Evolutionary conservation across 2,329 filamentous ascomycete genomes (phyloP), one percentile per base, ranked within the genome.

Genomic region (Tolypocladium endophyticum): DNA sequence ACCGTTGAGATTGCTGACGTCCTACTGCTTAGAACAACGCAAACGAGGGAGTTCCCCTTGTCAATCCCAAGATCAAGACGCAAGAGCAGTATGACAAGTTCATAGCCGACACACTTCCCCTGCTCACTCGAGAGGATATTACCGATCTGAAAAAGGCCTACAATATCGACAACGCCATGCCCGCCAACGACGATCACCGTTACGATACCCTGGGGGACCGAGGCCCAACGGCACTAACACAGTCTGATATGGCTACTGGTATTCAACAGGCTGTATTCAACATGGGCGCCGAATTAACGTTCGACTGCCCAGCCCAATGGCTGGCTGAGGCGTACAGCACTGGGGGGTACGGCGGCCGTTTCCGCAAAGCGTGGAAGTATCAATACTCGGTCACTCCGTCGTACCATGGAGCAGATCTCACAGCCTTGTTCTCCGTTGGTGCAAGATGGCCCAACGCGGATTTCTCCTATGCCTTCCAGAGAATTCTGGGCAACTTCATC

Each of bases 291-390:
- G 82, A 86, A 67, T 73, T 77, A 1, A 80, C 79, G 2, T 84
- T 84, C 61, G 73, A 79, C 52, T 85, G 83, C 65, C 78, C 81
- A 0, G 76, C 78, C 0, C 83, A 84, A 68, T 84, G 81, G 81
- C 69, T 84, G 59, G 76, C 77, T 2, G 72, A 77, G 41, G 79
- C 79, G 3, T 84, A 75, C 61, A 65, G 71, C 57, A 54, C 77
- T 2, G 72, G 77, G 41, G 79, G 78, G 3, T 84, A 75, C 61
- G 65, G 71, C 57, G 53, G 62, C 12, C 63, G 63, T 18, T 65
- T 59, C 18, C 68, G 70, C 3, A 61, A 72, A 36, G 71, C 73
- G 4, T 81, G 74, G 71, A 77, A 77, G 50, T 81, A 81, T 64
- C 79, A 82, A 63, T 81, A 76, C 65, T 77, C 75, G 5, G 73